These are phyloP conservation scores for Hibiscus mutabilis DNA, from an alignment of 345 rosid genomes.

Conservation along the genomic window DNA sequence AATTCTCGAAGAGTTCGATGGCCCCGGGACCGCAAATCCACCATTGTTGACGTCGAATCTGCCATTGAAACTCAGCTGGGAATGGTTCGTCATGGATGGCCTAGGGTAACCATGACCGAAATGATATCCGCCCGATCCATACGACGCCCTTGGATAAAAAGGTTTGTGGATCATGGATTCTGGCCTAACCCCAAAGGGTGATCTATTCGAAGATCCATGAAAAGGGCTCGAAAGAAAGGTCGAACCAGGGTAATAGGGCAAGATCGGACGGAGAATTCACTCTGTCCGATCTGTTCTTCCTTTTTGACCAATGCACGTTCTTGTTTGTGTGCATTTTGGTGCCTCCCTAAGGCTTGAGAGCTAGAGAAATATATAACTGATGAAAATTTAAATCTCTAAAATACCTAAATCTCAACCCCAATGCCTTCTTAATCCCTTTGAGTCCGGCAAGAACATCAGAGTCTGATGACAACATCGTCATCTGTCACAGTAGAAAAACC, in stretches of 20 bases:
- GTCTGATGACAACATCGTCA: too few species aligned
- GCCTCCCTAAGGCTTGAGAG: constrained; percentile 70
- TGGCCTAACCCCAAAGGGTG: constrained; percentile 13
- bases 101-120: too few species aligned
- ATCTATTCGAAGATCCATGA: constrained; percentile 18
- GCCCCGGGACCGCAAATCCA: neutral
- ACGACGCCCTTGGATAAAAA: constrained; percentile 7
- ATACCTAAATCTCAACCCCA: too few species aligned
- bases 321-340: constrained; percentile 75
- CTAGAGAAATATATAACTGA: too few species aligned
- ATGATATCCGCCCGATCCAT: neutral
- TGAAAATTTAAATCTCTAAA: too few species aligned
- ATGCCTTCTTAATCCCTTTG: too few species aligned
- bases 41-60: neutral
- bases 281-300: constrained; percentile 9
- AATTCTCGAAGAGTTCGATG: neutral
- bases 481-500: too few species aligned
- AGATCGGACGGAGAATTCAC: neutral
- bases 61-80: neutral
- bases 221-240: constrained; percentile 4
- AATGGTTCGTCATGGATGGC: neutral
- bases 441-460: too few species aligned
- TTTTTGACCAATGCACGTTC: constrained; percentile 51
- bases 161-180: constrained; percentile 29
- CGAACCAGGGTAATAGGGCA: constrained; percentile 18